Evolutionary conservation across 2,329 filamentous ascomycete genomes (phyloP), one percentile per base, ranked within the genome.

Genomic region (Beauveria scarabaeidicola): DNA sequence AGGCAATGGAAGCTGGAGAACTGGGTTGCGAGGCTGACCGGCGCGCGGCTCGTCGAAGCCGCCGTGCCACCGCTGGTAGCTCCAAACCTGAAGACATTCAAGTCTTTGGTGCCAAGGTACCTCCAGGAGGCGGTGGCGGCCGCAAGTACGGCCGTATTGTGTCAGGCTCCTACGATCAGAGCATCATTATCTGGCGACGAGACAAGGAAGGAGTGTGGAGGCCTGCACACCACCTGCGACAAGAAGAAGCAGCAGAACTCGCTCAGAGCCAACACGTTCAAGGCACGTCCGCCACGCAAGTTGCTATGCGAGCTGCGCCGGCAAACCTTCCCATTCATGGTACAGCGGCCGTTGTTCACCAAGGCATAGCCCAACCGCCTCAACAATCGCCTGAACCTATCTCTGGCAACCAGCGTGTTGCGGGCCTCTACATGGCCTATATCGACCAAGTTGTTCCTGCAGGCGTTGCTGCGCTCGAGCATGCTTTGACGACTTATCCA

Each of bases 111-210:
- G 90, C 92, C 17, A 94, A 90, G 69, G 79, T 97, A 2, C 93
- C 93, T 1, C 92, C 93, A 0, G 93, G 93, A 13, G 92, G 93
- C 25, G 93, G 93, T 43, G 93, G 93, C 23, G 91, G 93, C 27
- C 90, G 90, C 67, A 86, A 82, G 65, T 97, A 93, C 77, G 91
- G 89, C 10, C 87, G 92, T n/a, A 99, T 99, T 61, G 91, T 99
- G 3, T 97, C 92, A 7, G 94, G 94, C 2, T 96, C 91, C 0
- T 99, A 99, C 66, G 94, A 99, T 66, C 91, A 96, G 74, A 92
- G 86, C 11, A 91, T 99, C 66, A 92, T 97, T 64, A 90, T 99
- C 60, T 99, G 94, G 94, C 88, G 89, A 65, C 87, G 90, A 62
- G 89, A 95, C 64, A 83, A 85, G 64, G 86, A 94, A 64, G 92